Conservation (phyloP, 179 eudicot genomes). For the Carnegiea gigantea region DNA sequence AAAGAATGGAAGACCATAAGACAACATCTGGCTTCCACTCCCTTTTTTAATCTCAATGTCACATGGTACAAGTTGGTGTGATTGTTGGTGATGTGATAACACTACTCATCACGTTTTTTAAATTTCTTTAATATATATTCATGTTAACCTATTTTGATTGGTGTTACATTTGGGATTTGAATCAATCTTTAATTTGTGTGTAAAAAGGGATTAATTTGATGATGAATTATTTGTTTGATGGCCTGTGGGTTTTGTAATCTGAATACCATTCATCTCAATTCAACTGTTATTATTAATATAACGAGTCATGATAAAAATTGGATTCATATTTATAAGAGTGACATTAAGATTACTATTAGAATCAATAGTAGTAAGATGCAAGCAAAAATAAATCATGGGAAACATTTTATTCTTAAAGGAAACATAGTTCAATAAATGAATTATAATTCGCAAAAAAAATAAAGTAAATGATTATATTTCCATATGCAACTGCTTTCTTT, state of each 20-base stretch:
- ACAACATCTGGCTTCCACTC: slow-evolving; percentile 7
- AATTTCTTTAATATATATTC: background rate
- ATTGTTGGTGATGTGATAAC: background rate
- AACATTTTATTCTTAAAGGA: too few species aligned
- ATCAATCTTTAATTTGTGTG: too few species aligned
- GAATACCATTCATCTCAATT: background rate
- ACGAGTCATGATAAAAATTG: background rate
- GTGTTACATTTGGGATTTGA: background rate
- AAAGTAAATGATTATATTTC: too few species aligned
- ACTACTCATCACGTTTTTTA: background rate
- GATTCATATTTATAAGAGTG: too few species aligned
- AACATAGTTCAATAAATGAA: too few species aligned
- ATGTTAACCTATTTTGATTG: background rate
- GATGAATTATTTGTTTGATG: background rate
- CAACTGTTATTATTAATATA: background rate
- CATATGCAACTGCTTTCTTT: too few species aligned
- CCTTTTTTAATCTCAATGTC: slow-evolving; percentile 6
- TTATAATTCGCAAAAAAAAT: too few species aligned
- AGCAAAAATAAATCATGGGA: too few species aligned
- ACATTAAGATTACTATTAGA: too few species aligned
- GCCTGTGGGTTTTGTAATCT: background rate
- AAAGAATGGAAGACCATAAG: slow-evolving; percentile 13
- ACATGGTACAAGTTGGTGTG: slow-evolving; percentile 18
- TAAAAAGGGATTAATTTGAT: background rate
- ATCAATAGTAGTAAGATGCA: too few species aligned